phyloP scores from a whole-genome alignment of 177 flowering plant species.

The Vitis hybrid region DNA sequence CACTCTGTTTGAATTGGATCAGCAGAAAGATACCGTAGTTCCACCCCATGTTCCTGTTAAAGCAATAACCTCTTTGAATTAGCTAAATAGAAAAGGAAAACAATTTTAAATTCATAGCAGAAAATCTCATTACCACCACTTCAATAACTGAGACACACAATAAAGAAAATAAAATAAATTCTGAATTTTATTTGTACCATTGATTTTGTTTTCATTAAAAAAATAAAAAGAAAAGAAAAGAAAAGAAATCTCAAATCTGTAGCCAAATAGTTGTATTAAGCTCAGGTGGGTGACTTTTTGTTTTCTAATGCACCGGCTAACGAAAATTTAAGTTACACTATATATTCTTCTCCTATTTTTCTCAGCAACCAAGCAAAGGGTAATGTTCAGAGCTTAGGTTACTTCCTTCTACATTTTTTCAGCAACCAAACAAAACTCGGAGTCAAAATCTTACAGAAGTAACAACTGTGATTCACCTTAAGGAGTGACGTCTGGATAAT shows the following conservation, averaged over 20 bases:
- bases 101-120: not conserved
- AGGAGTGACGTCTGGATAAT: conserved; percentile 74
- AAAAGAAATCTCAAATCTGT: too few relatives aligned
- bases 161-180: not conserved
- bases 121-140: not conserved
- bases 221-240: too few relatives aligned
- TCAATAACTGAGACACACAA: not conserved
- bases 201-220: too few relatives aligned
- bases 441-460: not conserved
- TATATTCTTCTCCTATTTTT: too few relatives aligned
- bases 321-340: too few relatives aligned
- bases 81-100: conserved; percentile 2
- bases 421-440: not conserved
- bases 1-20: conserved; percentile 82
- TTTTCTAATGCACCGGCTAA: too few relatives aligned
- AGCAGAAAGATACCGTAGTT: conserved; percentile 63
- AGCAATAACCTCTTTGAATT: conserved; percentile 3
- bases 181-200: not conserved
- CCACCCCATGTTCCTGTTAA: conserved; percentile 78
- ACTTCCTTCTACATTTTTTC: not conserved
- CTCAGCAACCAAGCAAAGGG: too few relatives aligned
- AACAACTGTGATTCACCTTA: conserved; percentile 41
- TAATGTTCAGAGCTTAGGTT: too few relatives aligned
- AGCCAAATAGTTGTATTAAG: too few relatives aligned
- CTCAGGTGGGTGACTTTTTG: too few relatives aligned